phyloP scores from a whole-genome alignment of 768 basidiomycete species.

The Filobasidium wieringae region DNA sequence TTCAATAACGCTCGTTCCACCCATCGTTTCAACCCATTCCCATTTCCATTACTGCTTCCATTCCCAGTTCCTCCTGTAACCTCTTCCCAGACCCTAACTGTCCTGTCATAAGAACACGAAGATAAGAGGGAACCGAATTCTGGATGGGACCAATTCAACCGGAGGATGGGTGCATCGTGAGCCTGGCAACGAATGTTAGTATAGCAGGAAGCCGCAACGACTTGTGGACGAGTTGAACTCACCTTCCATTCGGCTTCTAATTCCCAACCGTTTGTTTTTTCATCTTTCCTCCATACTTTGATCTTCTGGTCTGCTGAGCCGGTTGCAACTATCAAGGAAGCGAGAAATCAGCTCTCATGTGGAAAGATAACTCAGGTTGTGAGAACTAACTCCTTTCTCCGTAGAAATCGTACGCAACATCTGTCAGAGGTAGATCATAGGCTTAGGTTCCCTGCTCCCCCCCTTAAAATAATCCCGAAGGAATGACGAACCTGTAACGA shows the following conservation, averaged over 20 bases:
- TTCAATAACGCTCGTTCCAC: slow-evolving; percentile 59
- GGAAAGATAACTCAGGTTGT: slow-evolving; percentile 53
- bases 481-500: neutral
- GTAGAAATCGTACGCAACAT: slow-evolving; percentile 82
- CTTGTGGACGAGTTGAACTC: slow-evolving; percentile 15
- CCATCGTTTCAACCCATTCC: slow-evolving; percentile 45
- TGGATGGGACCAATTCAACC: slow-evolving; percentile 80
- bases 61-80: neutral
- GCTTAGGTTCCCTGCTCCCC: neutral
- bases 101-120: slow-evolving; percentile 77
- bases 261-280: slow-evolving; percentile 51
- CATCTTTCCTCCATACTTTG: slow-evolving; percentile 74
- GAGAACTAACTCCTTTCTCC: slow-evolving; percentile 43
- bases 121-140: slow-evolving; percentile 81
- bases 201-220: neutral
- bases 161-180: slow-evolving; percentile 82
- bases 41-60: neutral
- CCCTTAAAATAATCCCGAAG: neutral
- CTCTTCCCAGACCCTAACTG: slow-evolving; percentile 84
- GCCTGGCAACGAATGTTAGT: slow-evolving; percentile 46
- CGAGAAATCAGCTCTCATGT: slow-evolving; percentile 64
- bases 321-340: slow-evolving; percentile 27
- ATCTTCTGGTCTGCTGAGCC: slow-evolving; percentile 44
- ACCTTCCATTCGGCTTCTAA: slow-evolving; percentile 89
- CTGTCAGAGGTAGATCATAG: slow-evolving; percentile 32